These are phyloP conservation scores for Debaryomyces singareniensis DNA, from an alignment of 1,139 yeast species.

Conservation along the genomic window DNA sequence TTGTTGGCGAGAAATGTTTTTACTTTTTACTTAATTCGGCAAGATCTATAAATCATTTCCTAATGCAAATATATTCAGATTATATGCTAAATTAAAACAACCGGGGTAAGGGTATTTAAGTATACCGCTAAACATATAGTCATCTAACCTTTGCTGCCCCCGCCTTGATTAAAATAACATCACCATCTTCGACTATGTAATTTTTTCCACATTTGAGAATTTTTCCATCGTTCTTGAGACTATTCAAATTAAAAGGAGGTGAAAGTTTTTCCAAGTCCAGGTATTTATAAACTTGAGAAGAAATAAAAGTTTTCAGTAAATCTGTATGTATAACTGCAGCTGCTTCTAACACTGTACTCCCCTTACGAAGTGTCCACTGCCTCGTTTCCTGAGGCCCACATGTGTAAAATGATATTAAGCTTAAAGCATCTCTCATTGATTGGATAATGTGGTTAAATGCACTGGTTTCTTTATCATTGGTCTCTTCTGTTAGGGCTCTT, in stretches of 20 bases:
- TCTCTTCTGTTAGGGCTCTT: conserved; percentile 26
- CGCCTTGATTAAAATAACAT: conserved; percentile 58
- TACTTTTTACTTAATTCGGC: too few species aligned
- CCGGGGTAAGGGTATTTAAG: too few species aligned
- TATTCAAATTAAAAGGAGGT: conserved; percentile 39
- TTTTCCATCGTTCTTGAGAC: conserved; percentile 42
- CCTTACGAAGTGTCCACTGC: conserved; percentile 84
- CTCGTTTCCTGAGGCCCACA: conserved; percentile 87
- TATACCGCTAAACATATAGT: too few species aligned
- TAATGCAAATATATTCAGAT: too few species aligned
- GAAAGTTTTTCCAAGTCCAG: conserved; percentile 44
- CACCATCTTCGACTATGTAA: conserved; percentile 73
- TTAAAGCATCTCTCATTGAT: conserved; percentile 61
- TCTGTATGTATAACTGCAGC: conserved; percentile 94
- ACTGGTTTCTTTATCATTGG: conserved; percentile 19
- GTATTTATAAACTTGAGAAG: conserved; percentile 84
- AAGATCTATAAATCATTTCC: too few species aligned
- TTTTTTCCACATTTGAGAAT: conserved; percentile 62
- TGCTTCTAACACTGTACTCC: conserved; percentile 82
- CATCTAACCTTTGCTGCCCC: conserved; percentile 28
- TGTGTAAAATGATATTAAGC: conserved; percentile 81
- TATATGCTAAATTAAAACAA: too few species aligned
- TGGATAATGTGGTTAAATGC: conserved; percentile 44
- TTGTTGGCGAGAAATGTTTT: too few species aligned
- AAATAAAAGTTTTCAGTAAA: conserved; percentile 73